These are phyloP conservation scores for Cryptosporidium meleagridis DNA, from an alignment of 169 alveolate genomes.

Conservation along the genomic window DNA sequence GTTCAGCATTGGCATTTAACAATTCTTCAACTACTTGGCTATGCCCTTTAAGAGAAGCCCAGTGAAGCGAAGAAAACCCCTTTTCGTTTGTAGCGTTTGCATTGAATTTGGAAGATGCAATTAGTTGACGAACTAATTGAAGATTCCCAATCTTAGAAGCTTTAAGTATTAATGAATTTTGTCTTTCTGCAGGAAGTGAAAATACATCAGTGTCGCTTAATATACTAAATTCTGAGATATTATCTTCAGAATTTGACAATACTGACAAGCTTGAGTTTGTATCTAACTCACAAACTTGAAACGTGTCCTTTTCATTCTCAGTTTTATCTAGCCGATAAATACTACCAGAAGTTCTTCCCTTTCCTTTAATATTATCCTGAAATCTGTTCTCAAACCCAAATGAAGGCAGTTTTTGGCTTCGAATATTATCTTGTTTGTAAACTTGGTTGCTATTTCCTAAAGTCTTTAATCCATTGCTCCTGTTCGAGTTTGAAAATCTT, in stretches of 20 bases:
- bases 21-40: constrained; percentile 27
- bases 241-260: constrained; percentile 1
- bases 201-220: background rate
- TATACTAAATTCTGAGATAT: constrained; percentile 2
- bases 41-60: constrained; percentile 70
- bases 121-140: constrained; percentile 16
- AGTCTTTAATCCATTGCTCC: constrained; percentile 1
- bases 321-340: background rate
- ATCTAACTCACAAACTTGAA: background rate
- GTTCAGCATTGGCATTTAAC: constrained; percentile 36
- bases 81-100: constrained; percentile 33
- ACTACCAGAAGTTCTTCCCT: background rate
- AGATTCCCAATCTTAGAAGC: constrained; percentile 53
- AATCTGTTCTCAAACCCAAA: constrained; percentile 12
- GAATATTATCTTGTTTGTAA: background rate
- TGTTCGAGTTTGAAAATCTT: constrained; percentile 32
- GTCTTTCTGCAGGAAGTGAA: constrained; percentile 31
- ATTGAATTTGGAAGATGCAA: constrained; percentile 22
- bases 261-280: constrained; percentile 8
- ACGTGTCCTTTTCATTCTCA: constrained; percentile 9
- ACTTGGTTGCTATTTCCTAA: constrained; percentile 4
- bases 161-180: constrained; percentile 33
- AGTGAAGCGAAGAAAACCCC: constrained; percentile 69
- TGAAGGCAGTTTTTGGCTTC: background rate
- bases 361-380: constrained; percentile 11